These are phyloP conservation scores for Suillus alpinus DNA, from an alignment of 768 basidiomycete genomes.

Conservation along the genomic window DNA sequence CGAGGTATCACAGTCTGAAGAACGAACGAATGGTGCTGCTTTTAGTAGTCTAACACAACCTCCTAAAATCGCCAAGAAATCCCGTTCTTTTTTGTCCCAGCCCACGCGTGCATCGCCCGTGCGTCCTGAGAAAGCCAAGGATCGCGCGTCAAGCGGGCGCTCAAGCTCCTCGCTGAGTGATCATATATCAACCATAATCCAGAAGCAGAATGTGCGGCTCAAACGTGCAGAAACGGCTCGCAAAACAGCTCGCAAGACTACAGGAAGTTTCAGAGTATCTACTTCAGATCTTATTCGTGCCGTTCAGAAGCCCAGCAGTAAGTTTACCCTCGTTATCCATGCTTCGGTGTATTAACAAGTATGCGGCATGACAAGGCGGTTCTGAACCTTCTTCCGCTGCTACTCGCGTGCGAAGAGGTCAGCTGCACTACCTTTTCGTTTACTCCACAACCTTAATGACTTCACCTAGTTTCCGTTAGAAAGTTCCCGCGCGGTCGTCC, in stretches of 20 bases:
- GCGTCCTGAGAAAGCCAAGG: not conserved
- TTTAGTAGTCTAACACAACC: slow-evolving; percentile 13
- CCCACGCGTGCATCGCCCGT: not conserved
- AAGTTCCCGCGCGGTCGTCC: slow-evolving; percentile 12
- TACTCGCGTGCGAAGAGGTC: slow-evolving; percentile 18
- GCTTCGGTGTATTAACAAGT: not conserved
- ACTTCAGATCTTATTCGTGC: slow-evolving; percentile 11
- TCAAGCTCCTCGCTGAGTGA: not conserved
- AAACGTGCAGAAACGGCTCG: slow-evolving; percentile 4
- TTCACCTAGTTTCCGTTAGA: slow-evolving; percentile 7
- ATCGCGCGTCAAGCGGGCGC: not conserved
- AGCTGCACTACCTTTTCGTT: slow-evolving; percentile 8
- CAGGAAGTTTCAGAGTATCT: slow-evolving; percentile 9
- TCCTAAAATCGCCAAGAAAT: not conserved
- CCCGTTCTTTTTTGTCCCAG: not conserved
- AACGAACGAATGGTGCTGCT: slow-evolving; percentile 1
- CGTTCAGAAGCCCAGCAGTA: slow-evolving; percentile 16
- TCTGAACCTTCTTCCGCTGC: slow-evolving; percentile 11
- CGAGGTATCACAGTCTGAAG: not conserved
- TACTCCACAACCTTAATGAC: slow-evolving; percentile 14
- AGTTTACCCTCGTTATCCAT: not conserved
- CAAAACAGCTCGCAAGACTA: slow-evolving; percentile 1
- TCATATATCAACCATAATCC: not conserved
- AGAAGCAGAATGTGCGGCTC: slow-evolving; percentile 14
- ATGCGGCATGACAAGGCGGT: not conserved